Percentiles rank a stretch among this genome's conserved stretches.
phyloP scores from a whole-genome alignment of 805 yeast species.

The Spathaspora girioi region DNA sequence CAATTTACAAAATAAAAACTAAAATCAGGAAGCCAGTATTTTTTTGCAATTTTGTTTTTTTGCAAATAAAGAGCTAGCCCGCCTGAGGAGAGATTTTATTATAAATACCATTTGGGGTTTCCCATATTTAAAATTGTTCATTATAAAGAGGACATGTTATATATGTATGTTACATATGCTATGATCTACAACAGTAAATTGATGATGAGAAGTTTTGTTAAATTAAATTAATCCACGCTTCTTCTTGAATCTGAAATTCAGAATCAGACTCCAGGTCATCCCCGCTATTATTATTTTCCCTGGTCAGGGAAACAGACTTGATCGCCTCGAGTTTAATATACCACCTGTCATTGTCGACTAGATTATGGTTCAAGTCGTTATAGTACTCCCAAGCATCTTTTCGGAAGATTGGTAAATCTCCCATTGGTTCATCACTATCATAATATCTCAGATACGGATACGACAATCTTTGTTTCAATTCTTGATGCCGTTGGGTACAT shows the following conservation, averaged over 20 bases:
- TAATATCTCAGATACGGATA: constrained; percentile 20
- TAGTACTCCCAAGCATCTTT: constrained; percentile 34
- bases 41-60: not conserved
- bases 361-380: constrained; percentile 17
- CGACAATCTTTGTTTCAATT: constrained; percentile 20
- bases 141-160: too few species aligned
- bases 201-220: not conserved
- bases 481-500: constrained; percentile 20
- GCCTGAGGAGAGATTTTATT: not conserved
- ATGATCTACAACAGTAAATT: not conserved
- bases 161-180: too few species aligned
- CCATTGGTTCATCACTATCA: constrained; percentile 12
- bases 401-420: constrained; percentile 39
- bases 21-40: not conserved
- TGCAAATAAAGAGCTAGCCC: not conserved
- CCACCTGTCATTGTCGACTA: constrained; percentile 17
- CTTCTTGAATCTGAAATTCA: not conserved
- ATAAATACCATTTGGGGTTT: not conserved
- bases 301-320: not conserved
- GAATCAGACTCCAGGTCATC: not conserved
- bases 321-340: constrained; percentile 11
- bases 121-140: not conserved
- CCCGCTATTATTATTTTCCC: not conserved
- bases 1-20: too few species aligned
- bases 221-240: not conserved